Evolutionary conservation across 192 early-diverging fungal genomes (phyloP), one percentile per base, ranked within the genome.

Genomic region (Linnemannia schmuckeri): DNA sequence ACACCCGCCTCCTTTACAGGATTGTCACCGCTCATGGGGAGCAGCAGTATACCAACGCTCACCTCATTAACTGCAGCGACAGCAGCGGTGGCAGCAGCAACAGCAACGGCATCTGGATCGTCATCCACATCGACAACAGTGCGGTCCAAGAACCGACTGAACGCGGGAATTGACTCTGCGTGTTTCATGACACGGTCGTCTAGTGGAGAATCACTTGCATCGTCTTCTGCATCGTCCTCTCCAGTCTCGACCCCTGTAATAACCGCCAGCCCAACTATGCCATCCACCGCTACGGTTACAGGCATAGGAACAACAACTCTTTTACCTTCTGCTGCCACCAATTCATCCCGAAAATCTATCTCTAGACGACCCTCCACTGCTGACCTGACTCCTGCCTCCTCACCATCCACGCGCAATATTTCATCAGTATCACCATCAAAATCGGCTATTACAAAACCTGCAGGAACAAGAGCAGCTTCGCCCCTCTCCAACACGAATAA

Each of bases 141-240:
- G 6, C 69, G 75, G 17, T 77, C 74, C 61, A 86, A 77, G 47
- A 86, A 86, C 37, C 73, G 79, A 41, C 44, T 74, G 3, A 37
- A 85, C 38, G 54, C 83, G 8, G 84, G 79, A 24, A 49, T 80
- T 15, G 84, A 86, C 17, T 86, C 84, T 63, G 84, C 54, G 27
- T 86, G 84, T 18, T 86, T n/a, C 55, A 77, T 86, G 84, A 70
- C 79, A 15, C 55, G 71, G 40, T 77, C 84, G 17, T 35, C 70
- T 3, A 81, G 79, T 70, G 18, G 42, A 4, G 84, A 86, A 13
- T 86, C 84, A 4, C 35, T 71, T 8, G 6, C 33, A 7, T 66
- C 55, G 44, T 38, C 70, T 3, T 80, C 83, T 6, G n/a, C 57
- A 35, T 73, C 74, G 10, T 86, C 84, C 1, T 86, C 79, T 6